Evolutionary conservation across 108 stramenopile genomes (phyloP), one percentile per base, ranked within the genome.

Genomic region (Skeletonema potamos): DNA sequence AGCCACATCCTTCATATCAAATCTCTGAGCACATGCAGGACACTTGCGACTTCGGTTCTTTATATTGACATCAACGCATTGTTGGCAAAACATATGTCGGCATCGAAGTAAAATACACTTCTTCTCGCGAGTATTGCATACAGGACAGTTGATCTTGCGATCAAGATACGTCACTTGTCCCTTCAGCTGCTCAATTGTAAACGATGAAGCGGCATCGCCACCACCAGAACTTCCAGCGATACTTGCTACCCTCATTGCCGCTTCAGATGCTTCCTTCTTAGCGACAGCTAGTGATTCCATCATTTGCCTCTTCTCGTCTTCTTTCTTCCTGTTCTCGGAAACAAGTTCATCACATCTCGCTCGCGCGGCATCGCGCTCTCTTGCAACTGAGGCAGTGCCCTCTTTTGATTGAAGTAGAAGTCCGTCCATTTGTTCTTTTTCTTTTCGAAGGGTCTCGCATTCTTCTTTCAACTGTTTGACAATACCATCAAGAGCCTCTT

Each of bases 41-140:
- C 95, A 96, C 67, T 93, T 96, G 28, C 95, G 86, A 54, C 83
- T 92, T 34, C 95, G 90, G 73, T 91, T 93, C 81, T 89, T 84
- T 41, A 97, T 73, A 58, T 89, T 92, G 26, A 87, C 87, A 27
- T 94, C 92, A 27, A 97, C 89, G 54, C 96, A 97, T n/a, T 89
- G 81, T 61, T 83, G 88, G 76, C 96, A 97, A 70, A 96, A 95
- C 87, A 95, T 88, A 81, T 97, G 96, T n/a, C 88, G 76, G 74
- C 96, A 97, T 58, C 96, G 87, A n/a, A 92, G 82, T 15, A 97
- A 70, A 55, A 94, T 93, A 69, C 84, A 85, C 27, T 89, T 90
- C 82, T 97, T 97, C 70, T 95, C 94, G 24, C 94, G 86, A 12
- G 82, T 76, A 59, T 96, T 91, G 76, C 96, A 97, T 17, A 97